Conservation (phyloP, 2,329 filamentous ascomycete genomes). For the Cercospora sp. region DNA sequence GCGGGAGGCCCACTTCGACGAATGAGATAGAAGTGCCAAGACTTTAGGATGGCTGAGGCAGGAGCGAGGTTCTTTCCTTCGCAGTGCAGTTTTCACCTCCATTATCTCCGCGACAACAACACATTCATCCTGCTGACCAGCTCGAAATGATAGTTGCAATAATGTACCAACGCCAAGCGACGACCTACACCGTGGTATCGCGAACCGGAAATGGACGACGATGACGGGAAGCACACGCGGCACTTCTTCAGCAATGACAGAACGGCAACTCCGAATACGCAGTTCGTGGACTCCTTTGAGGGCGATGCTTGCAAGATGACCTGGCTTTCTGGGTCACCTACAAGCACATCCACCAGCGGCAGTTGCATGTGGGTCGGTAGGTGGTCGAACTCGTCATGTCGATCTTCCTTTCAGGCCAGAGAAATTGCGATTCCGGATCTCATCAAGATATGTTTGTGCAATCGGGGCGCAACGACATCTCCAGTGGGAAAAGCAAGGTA, state of each 20-base stretch:
- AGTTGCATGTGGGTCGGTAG: not conserved
- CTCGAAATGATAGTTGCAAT: no score
- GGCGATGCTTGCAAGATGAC: no score
- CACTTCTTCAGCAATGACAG: no score
- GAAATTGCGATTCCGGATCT: not conserved
- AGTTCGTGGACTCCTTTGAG: no score
- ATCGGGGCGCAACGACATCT: not conserved
- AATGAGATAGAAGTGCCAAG: not conserved
- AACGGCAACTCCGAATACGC: no score
- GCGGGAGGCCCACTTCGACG: not conserved
- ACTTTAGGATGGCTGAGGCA: not conserved
- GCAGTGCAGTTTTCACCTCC: no score
- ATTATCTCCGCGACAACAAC: no score
- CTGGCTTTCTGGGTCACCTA: no score
- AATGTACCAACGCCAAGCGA: no score
- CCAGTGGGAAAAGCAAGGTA: not conserved
- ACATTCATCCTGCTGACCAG: no score
- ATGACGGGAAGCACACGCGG: not conserved
- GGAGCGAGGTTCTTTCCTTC: no score
- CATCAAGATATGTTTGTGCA: not conserved
- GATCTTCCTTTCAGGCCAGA: not conserved
- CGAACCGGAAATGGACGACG: not conserved
- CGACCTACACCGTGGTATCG: no score
- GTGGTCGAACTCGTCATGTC: not conserved
- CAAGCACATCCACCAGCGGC: not conserved